Conservation (phyloP, 169 alveolate species). For the Hepatocystis sp. region DNA sequence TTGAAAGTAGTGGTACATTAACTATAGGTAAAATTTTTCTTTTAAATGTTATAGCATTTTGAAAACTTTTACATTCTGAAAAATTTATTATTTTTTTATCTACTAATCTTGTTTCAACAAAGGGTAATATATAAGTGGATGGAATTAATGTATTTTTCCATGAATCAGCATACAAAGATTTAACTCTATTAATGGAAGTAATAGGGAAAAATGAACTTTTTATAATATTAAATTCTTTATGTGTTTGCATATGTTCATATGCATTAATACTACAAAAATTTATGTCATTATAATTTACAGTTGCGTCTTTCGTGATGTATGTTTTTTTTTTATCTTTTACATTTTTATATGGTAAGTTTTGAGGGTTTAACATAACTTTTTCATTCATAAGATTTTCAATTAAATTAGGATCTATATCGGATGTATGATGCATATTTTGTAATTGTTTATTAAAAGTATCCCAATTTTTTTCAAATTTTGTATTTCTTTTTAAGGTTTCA, state of each 20-base stretch:
- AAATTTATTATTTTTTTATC: conserved; percentile 75
- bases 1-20: conserved; percentile 81
- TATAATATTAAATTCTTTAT: conserved; percentile 50
- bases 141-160: conserved; percentile 78
- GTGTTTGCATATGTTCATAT: conserved; percentile 69
- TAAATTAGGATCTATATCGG: conserved; percentile 44
- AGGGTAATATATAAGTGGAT: conserved; percentile 74
- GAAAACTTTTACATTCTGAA: conserved; percentile 78
- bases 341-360: conserved; percentile 31
- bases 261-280: conserved; percentile 65
- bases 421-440: conserved; percentile 8
- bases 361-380: conserved; percentile 38
- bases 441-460: conserved; percentile 14
- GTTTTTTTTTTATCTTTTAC: conserved; percentile 44
- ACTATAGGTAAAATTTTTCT: conserved; percentile 81
- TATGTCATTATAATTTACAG: conserved; percentile 38
- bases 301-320: conserved; percentile 33
- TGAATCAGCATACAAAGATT: conserved; percentile 80
- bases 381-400: conserved; percentile 66
- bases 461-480: conserved; percentile 22
- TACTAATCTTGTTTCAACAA: conserved; percentile 77
- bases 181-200: conserved; percentile 77
- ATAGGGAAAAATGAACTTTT: conserved; percentile 29
- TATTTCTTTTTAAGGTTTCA: conserved; percentile 1
- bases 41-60: conserved; percentile 64